Evolutionary conservation across 2,329 filamentous ascomycete species (phyloP).

Genomic region (Shiraia bambusicola): DNA sequence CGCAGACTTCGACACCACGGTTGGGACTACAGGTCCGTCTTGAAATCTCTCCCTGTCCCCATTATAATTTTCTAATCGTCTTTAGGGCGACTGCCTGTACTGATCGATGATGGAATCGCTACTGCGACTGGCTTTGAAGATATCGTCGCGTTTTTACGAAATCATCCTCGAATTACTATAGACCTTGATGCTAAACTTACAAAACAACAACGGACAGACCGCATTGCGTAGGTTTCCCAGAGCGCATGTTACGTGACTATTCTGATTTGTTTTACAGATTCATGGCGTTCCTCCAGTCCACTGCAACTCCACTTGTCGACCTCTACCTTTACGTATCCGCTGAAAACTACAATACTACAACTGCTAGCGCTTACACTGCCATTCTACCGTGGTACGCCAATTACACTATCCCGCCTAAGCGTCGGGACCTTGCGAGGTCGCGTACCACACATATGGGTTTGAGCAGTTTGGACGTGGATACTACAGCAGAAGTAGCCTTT

Average conservation of each 20-base stretch:
- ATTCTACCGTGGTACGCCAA: constrained; percentile 85
- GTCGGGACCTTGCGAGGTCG: constrained; percentile 69
- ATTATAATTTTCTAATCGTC: constrained; percentile 5
- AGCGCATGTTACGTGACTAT: not conserved
- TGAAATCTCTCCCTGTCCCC: constrained; percentile 2
- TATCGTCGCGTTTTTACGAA: constrained; percentile 60
- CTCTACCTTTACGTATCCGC: constrained; percentile 88
- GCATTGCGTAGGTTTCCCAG: constrained; percentile 41
- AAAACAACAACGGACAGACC: constrained; percentile 40
- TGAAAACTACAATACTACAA: constrained; percentile 77
- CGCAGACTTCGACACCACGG: constrained; percentile 60
- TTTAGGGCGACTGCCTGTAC: constrained; percentile 58
- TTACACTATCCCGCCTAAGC: constrained; percentile 76
- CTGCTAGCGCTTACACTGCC: constrained; percentile 75
- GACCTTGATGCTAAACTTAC: constrained; percentile 35
- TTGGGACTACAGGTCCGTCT: constrained; percentile 61
- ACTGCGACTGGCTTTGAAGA: constrained; percentile 63
- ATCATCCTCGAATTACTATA: constrained; percentile 24
- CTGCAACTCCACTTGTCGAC: constrained; percentile 76
- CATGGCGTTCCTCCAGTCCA: constrained; percentile 70
- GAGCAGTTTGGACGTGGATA: constrained; percentile 49
- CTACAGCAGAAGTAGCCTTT: constrained; percentile 39
- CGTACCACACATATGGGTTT: constrained; percentile 60
- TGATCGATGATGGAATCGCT: constrained; percentile 54
- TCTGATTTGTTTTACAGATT: constrained; percentile 24